Evolutionary conservation across 2,329 filamentous ascomycete species (phyloP).

Genomic region (Hymenoscyphus occultus): DNA sequence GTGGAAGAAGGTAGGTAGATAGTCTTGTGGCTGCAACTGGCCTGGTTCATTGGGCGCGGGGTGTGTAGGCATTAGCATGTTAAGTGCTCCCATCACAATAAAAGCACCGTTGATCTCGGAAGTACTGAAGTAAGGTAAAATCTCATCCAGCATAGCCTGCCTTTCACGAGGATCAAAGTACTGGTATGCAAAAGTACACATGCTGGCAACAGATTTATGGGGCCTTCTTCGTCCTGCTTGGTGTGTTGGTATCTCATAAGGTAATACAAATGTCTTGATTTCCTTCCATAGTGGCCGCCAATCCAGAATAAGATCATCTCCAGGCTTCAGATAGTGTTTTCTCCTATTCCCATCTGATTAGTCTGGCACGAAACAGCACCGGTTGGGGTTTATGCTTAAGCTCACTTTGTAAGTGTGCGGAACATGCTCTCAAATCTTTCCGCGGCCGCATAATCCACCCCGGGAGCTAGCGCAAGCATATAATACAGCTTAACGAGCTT

Average conservation of each 20-base stretch:
- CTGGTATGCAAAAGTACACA: constrained; percentile 84
- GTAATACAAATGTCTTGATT: constrained; percentile 84
- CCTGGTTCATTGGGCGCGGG: constrained; percentile 68
- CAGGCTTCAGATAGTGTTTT: constrained; percentile 90
- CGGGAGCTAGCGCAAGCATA: constrained; percentile 85
- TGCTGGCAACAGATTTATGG: constrained; percentile 71
- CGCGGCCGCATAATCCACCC: constrained; percentile 74
- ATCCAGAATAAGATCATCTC: constrained; percentile 85
- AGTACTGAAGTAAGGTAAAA: constrained; percentile 85
- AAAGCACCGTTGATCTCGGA: constrained; percentile 91
- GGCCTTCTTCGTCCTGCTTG: constrained; percentile 54
- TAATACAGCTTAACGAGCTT: constrained; percentile 90
- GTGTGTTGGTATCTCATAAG: constrained; percentile 72
- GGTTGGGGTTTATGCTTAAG: constrained; percentile 21
- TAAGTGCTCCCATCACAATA: constrained; percentile 84
- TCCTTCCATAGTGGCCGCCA: constrained; percentile 94
- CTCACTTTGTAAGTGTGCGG: constrained; percentile 88
- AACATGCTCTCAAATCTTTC: constrained; percentile 98
- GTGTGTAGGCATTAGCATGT: constrained; percentile 81
- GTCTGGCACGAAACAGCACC: constrained; percentile 31
- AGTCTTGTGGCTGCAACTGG: constrained; percentile 81
- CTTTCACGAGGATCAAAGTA: constrained; percentile 91
- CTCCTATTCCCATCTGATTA: constrained; percentile 53
- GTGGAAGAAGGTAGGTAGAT: constrained; percentile 92
- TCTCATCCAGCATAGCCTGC: constrained; percentile 75